A percentile compares a stretch with the other conserved stretches of the same genome.
phyloP scores from a whole-genome alignment of 1,284 basidiomycete genomes.

The Exobasidium rhododendri region DNA sequence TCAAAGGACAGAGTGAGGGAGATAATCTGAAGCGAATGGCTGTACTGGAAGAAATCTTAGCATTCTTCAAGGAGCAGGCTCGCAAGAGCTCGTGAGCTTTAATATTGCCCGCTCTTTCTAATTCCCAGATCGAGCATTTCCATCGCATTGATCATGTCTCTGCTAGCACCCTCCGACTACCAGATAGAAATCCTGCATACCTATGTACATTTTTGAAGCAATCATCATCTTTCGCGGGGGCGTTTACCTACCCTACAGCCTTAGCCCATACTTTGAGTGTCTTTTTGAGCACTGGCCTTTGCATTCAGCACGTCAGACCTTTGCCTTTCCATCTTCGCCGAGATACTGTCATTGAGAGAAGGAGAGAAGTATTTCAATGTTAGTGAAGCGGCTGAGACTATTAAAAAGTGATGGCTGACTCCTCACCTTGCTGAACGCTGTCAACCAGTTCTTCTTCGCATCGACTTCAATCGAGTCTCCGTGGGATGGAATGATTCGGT shows the following conservation, averaged over 20 bases:
- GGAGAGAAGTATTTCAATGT: neutral
- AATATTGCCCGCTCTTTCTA: neutral
- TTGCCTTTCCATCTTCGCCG: neutral
- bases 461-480: conserved; percentile 79
- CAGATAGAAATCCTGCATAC: neutral
- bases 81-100: neutral
- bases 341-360: conserved; percentile 1
- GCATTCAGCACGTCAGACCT: no score
- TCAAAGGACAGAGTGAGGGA: conserved; percentile 39
- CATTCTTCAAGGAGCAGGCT: conserved; percentile 13
- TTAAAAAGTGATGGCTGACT: neutral
- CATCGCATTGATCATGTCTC: neutral
- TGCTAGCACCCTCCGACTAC: neutral
- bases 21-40: conserved; percentile 37
- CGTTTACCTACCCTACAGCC: no score
- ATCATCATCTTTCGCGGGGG: no score
- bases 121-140: neutral
- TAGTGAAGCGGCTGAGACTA: neutral
- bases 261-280: no score
- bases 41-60: conserved; percentile 33
- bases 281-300: no score
- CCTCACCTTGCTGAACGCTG: conserved; percentile 33
- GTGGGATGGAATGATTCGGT: conserved; percentile 86
- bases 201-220: neutral
- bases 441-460: conserved; percentile 68